Evolutionary conservation across 768 basidiomycete species (phyloP).

Genomic region (Gautieria morchelliformis): DNA sequence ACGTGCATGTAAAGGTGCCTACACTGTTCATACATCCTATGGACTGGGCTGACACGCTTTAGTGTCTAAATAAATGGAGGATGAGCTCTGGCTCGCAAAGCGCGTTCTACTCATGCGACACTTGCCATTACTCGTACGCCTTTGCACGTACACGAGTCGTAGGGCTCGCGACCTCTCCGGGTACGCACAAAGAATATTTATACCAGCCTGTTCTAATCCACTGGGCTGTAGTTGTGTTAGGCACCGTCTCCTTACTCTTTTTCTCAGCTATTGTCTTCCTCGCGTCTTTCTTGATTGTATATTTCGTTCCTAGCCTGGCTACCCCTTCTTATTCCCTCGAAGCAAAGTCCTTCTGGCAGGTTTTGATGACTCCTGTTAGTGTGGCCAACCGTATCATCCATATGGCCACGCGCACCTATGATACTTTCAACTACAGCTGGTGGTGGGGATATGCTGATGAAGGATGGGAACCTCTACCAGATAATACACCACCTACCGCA

Average conservation of each 20-base stretch:
- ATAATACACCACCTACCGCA: conserved; percentile 7
- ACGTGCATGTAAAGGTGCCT: conserved; percentile 57
- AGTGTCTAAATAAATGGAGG: conserved; percentile 68
- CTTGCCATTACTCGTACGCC: conserved; percentile 70
- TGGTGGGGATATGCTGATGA: conserved; percentile 40
- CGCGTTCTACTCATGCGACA: conserved; percentile 73
- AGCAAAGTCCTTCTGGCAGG: conserved; percentile 32
- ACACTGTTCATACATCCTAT: background rate
- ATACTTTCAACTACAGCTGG: background rate
- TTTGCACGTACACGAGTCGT: conserved; percentile 62
- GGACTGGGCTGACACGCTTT: background rate
- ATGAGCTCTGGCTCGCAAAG: conserved; percentile 47
- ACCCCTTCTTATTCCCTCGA: conserved; percentile 31
- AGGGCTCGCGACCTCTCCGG: conserved; percentile 71
- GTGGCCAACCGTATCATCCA: conserved; percentile 52
- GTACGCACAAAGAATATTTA: conserved; percentile 26
- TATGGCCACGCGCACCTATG: conserved; percentile 44
- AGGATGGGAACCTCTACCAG: conserved; percentile 24
- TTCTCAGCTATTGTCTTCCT: conserved; percentile 59
- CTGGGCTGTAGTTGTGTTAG: conserved; percentile 47
- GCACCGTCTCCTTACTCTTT: conserved; percentile 44
- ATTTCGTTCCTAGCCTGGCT: conserved; percentile 54
- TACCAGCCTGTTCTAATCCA: background rate
- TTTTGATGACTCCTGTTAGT: conserved; percentile 43
- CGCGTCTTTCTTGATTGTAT: conserved; percentile 62